Evolutionary conservation across 2,329 filamentous ascomycete species (phyloP), one percentile per base, ranked within the genome.

Genomic region (Pseudocercospora musae): DNA sequence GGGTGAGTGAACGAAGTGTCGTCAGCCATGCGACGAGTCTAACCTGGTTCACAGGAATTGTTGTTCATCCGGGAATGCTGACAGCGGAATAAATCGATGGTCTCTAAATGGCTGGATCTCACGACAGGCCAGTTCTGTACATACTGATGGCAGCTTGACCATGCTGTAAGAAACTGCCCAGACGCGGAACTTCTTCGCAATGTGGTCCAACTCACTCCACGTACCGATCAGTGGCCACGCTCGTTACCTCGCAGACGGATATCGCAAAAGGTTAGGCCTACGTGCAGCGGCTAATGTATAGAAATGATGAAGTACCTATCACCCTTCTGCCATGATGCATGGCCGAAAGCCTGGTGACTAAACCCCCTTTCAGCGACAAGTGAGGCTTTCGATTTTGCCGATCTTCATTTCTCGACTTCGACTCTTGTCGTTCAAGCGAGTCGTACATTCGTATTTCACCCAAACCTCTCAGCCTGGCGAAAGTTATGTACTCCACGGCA

Each of bases 41-140:
- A 42, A 61, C 37, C 13, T 31, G 8, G 20, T 21, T 8, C 4
- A 31, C 11, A 59, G 65, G 69, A 6, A 68, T 71, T 48, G 57
- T 64, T 10, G 58, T 71, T 20, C 40, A 61, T 29, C 65, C 65
- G 1, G 70, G 70, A 15, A 31, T 37, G 52, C 67, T 71, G 21
- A 71, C 66, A 4, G 68, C 68, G 4, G 68, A 65, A 21, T 64
- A 62, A n/a, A 54, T 54, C 11, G 29, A 54, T 4, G 40, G 52
- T 18, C 29, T 54, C n/a, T 54, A 54, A 8, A 8, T 40, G 37
- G 7, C 37, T 18, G 15, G 33, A 15, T n/a, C 33, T 37, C 33
- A 37, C 33, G 33, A 37, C 33, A 37, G 33, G 15, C 15, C 5
- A 5, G 31, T 33, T 15, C 6, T 37, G 15, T n/a, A 37, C 13